Base-by-base conservation (phyloP, 441 rosid species). In the Pelargonium citronellum region DNA sequence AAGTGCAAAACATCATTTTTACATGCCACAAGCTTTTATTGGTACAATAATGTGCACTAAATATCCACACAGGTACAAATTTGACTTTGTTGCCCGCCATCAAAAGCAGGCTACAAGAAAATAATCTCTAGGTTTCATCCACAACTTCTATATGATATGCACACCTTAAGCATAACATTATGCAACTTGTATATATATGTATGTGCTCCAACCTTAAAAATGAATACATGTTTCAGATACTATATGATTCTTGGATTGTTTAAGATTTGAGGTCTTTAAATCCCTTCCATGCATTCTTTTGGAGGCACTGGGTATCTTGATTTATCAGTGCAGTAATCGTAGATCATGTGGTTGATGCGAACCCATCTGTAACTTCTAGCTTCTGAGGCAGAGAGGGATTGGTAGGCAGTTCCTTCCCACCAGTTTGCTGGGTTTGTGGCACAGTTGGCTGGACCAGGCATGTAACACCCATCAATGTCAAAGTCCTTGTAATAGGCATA, bases 401-500 rank as follows among this genome's bases (percentile, higher is more conserved):
- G 19, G 58, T 53, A 53, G 19, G 58, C 58, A 53, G 78, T 2
- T 60, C 15, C 4, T 24, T 63, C 37, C 27, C 15, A 7, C 58
- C 13, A 2, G 70, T 4, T 62, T 53, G 19, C 5, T 67, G 24
- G 11, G 73, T 4, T 22, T 4, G 79, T 58, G 22, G 27, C 15
- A 65, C 72, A 73, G 34, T 69, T 47, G 6, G 74, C 65, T 0
- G 66, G 60, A 13, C 67, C 72, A 7, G 68, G 61, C 0, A 67
- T 53, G 16, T 16, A 7, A 15, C 58, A 62, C 78, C 79, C 41
- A 10, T 53, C 19, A 4, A 71, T 74, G 12, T 62, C 67, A 72
- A 79, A 79, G 71, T 73, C 71, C 47, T 79, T 71, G 44, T 73
- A 79, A 0, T 74, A 75, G 0, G 82, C 82, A 1, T 72, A 75